Percentiles rank a stretch among this genome's conserved stretches.
These are phyloP conservation scores for Kuraishia capsulata DNA, from an alignment of 805 yeast genomes.

Conservation along the genomic window DNA sequence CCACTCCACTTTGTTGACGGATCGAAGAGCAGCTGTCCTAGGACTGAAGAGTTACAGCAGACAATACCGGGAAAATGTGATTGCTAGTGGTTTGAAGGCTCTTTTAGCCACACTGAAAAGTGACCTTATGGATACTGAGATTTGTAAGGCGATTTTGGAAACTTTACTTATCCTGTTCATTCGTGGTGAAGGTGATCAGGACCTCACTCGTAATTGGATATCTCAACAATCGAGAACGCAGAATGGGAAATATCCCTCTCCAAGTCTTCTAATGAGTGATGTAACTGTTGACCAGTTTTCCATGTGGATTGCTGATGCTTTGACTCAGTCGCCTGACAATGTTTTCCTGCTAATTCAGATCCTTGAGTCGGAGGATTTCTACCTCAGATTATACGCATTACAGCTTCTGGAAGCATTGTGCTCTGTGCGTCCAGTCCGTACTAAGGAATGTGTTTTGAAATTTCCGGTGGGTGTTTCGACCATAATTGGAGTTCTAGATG, in stretches of 20 bases:
- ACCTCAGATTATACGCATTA: slow-evolving; percentile 68
- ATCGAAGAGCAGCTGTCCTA: slow-evolving; percentile 84
- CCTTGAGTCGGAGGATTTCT: slow-evolving; percentile 51
- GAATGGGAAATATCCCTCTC: slow-evolving; percentile 75
- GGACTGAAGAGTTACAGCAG: slow-evolving; percentile 85
- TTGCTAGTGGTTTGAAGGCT: slow-evolving; percentile 76
- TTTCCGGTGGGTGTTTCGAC: slow-evolving; percentile 77
- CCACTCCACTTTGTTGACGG: slow-evolving; percentile 74
- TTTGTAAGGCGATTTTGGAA: slow-evolving; percentile 74
- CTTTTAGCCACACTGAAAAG: slow-evolving; percentile 54
- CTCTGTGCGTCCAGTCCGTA: slow-evolving; percentile 61
- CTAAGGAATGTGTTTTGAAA: slow-evolving; percentile 64
- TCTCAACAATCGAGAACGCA: slow-evolving; percentile 65
- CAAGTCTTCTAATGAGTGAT: slow-evolving; percentile 46
- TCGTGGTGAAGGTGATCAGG: slow-evolving; percentile 51
- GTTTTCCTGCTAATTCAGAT: slow-evolving; percentile 40
- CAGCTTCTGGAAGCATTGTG: slow-evolving; percentile 81
- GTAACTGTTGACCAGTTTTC: slow-evolving; percentile 73
- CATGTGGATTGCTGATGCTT: slow-evolving; percentile 90
- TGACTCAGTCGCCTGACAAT: slow-evolving; percentile 55
- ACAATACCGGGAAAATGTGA: slow-evolving; percentile 82
- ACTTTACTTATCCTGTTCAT: slow-evolving; percentile 76
- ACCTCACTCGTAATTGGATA: slow-evolving; percentile 58
- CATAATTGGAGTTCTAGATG: slow-evolving; percentile 54
- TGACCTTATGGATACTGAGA: slow-evolving; percentile 58